Evolutionary conservation across 208 protist species (phyloP).

Genomic region (Crithidia fasciculata): DNA sequence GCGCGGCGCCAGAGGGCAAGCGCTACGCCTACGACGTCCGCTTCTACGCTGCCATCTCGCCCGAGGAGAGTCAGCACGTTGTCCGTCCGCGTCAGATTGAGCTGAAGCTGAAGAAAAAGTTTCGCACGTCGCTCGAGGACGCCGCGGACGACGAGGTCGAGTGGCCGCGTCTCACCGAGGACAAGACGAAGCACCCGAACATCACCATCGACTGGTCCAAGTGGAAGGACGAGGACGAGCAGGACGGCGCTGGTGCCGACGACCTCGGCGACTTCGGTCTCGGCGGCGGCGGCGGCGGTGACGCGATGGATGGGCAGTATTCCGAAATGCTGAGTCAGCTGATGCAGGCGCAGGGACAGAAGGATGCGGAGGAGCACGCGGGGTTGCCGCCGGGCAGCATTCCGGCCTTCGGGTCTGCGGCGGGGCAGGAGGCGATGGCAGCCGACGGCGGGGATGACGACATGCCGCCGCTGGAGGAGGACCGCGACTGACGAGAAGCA

Average conservation of each 20-base stretch:
- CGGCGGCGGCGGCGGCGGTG: constrained; percentile 20
- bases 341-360: constrained; percentile 42
- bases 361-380: constrained; percentile 32
- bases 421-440: constrained; percentile 17
- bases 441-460: constrained; percentile 45
- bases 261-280: constrained; percentile 44
- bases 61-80: constrained; percentile 84
- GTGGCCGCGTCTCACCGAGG: constrained; percentile 82
- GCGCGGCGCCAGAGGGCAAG: constrained; percentile 36
- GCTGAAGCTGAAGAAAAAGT: constrained; percentile 77
- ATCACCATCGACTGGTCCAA: constrained; percentile 88
- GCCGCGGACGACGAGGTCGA: constrained; percentile 51
- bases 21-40: constrained; percentile 53
- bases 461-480: constrained; percentile 61
- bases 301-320: constrained; percentile 30
- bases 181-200: constrained; percentile 62
- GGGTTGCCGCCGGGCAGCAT: constrained; percentile 23
- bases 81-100: constrained; percentile 79
- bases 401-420: constrained; percentile 37
- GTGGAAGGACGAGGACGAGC: constrained; percentile 84
- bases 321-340: constrained; percentile 53
- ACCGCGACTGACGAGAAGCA: constrained; percentile 10
- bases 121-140: constrained; percentile 21
- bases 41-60: constrained; percentile 63
- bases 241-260: constrained; percentile 34